Conservation (phyloP, 306 rosid genomes). For the Sesbania bispinosa region DNA sequence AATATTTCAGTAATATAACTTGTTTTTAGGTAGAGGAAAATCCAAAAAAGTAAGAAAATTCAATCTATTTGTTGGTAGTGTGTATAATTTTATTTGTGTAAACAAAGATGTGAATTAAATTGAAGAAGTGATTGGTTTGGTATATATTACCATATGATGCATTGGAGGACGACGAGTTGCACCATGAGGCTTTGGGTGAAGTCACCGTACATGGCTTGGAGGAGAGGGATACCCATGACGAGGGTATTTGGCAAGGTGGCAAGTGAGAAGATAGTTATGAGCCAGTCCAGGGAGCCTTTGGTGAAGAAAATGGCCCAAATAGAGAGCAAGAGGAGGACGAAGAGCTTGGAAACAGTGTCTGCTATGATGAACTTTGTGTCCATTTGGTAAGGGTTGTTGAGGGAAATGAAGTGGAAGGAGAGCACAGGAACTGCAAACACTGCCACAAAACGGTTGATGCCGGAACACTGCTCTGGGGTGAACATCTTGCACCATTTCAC, state of each 20-base stretch:
- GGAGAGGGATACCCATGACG: slow-evolving; percentile 87
- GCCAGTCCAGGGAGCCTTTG: slow-evolving; percentile 70
- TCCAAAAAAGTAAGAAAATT: too few relatives aligned
- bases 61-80: background rate
- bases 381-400: slow-evolving; percentile 76
- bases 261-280: slow-evolving; percentile 78
- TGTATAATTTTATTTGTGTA: background rate
- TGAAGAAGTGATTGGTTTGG: background rate
- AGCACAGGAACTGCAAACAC: slow-evolving; percentile 82
- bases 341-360: slow-evolving; percentile 60
- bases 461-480: slow-evolving; percentile 75
- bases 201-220: slow-evolving; percentile 86
- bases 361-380: slow-evolving; percentile 68
- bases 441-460: slow-evolving; percentile 91
- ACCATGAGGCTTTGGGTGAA: slow-evolving; percentile 72
- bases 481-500: slow-evolving; percentile 94
- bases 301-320: slow-evolving; percentile 48
- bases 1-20: too few relatives aligned
- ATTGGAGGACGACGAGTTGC: slow-evolving; percentile 85
- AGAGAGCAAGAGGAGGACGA: slow-evolving; percentile 44
- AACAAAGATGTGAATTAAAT: background rate
- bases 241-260: slow-evolving; percentile 80
- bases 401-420: slow-evolving; percentile 82
- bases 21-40: too few relatives aligned
- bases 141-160: slow-evolving; percentile 67